Conservation (phyloP, 352 stramenopile genomes). For the Halophytophthora polymorphica region DNA sequence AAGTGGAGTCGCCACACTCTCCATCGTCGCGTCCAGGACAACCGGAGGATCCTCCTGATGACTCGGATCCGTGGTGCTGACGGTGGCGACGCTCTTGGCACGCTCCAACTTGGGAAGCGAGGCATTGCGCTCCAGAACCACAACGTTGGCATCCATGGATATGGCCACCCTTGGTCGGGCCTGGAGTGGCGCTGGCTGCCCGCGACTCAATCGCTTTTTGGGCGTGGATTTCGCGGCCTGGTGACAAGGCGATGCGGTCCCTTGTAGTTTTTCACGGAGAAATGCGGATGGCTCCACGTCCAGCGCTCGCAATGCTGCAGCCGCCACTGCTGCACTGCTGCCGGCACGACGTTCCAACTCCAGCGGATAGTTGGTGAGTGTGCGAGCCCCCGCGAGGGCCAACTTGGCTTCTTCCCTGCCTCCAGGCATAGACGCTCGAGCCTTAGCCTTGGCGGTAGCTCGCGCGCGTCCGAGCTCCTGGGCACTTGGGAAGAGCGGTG, state of each 20-base stretch:
- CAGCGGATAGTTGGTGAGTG: conserved; percentile 32
- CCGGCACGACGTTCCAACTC: conserved; percentile 35
- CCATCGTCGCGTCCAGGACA: background rate
- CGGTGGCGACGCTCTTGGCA: background rate
- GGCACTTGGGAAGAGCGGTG: conserved; percentile 24
- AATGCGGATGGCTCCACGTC: conserved; percentile 42
- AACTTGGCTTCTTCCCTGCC: conserved; percentile 13
- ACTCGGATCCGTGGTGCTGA: background rate
- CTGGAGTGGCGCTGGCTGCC: conserved; percentile 1
- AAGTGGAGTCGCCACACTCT: no score
- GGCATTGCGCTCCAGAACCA: conserved; percentile 32
- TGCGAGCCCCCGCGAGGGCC: conserved; percentile 6
- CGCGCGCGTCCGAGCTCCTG: conserved; percentile 20
- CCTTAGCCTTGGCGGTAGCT: conserved; percentile 16
- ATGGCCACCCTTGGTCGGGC: conserved; percentile 13
- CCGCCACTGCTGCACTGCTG: conserved; percentile 3
- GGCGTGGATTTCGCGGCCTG: conserved; percentile 35
- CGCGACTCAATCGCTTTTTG: conserved; percentile 21
- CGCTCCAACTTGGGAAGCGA: conserved; percentile 32
- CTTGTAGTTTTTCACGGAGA: conserved; percentile 30
- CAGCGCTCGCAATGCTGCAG: conserved; percentile 16
- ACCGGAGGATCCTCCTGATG: background rate
- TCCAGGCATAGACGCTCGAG: conserved; percentile 14
- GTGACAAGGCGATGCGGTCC: conserved; percentile 2
- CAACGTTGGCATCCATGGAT: conserved; percentile 32